Percentiles rank a stretch among this genome's conserved stretches.
phyloP scores from a whole-genome alignment of 2,329 filamentous ascomycete species.

The Emergomyces orientalis region DNA sequence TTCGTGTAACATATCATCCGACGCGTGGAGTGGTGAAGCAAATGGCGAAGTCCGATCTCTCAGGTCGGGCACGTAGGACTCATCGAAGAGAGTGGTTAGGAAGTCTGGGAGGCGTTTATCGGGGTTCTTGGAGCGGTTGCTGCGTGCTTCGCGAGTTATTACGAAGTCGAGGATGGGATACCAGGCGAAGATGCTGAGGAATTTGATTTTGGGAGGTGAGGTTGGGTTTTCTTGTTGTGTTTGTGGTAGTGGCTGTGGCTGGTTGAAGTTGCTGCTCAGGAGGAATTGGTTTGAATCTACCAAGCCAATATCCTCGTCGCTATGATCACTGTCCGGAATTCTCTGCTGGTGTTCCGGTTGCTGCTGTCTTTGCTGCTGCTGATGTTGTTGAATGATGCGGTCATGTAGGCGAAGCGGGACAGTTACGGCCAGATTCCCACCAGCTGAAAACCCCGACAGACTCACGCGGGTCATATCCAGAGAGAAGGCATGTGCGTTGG shows the following conservation, averaged over 20 bases:
- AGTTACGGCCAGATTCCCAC: constrained; percentile 54
- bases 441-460: constrained; percentile 54
- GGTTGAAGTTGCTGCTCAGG: constrained; percentile 17
- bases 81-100: constrained; percentile 43
- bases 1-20: constrained; percentile 43
- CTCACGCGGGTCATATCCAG: constrained; percentile 50
- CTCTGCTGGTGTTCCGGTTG: constrained; percentile 8
- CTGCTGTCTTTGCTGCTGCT: constrained; percentile 12
- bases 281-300: constrained; percentile 29
- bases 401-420: constrained; percentile 49
- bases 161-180: constrained; percentile 57
- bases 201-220: constrained; percentile 34
- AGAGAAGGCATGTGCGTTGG: constrained; percentile 47
- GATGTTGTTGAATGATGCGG: background rate
- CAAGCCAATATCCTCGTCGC: background rate
- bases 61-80: constrained; percentile 39
- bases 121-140: constrained; percentile 45
- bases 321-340: background rate
- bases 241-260: background rate
- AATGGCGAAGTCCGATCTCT: constrained; percentile 47
- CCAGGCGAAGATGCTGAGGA: constrained; percentile 51
- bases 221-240: background rate
- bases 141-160: constrained; percentile 49
- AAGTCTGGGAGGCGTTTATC: constrained; percentile 41
- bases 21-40: constrained; percentile 50